Evolutionary conservation across 2,329 filamentous ascomycete genomes (phyloP).

Genomic region (Botrytis porri): DNA sequence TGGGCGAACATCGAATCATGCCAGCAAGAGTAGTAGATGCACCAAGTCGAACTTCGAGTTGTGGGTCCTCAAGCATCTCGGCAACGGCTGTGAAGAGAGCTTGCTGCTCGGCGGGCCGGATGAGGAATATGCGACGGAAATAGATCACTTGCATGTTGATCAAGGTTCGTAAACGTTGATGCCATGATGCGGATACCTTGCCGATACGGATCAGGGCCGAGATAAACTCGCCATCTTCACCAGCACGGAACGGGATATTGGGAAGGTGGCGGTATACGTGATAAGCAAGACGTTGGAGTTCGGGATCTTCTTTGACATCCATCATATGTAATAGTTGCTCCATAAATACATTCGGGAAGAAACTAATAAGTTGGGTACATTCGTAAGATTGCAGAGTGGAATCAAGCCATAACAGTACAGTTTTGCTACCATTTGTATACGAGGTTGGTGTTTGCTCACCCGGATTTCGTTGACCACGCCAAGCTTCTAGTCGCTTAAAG

Average conservation of each 20-base stretch:
- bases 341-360: constrained; percentile 87
- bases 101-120: constrained; percentile 70
- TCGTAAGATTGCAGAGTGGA: constrained; percentile 86
- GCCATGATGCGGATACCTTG: constrained; percentile 81
- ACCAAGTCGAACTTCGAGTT: constrained; percentile 90
- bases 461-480: constrained; percentile 78
- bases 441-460: constrained; percentile 91
- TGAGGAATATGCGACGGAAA: constrained; percentile 91
- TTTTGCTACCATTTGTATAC: constrained; percentile 96
- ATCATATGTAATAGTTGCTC: constrained; percentile 98
- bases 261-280: constrained; percentile 95
- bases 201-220: constrained; percentile 84
- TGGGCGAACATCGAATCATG: constrained; percentile 95
- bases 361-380: constrained; percentile 83
- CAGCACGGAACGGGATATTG: constrained; percentile 87
- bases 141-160: constrained; percentile 99
- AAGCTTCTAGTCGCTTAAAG: constrained; percentile 77
- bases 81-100: constrained; percentile 89
- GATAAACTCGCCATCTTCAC: constrained; percentile 83
- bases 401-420: constrained; percentile 92
- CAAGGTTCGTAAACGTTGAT: constrained; percentile 88
- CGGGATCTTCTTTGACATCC: constrained; percentile 98
- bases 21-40: constrained; percentile 91
- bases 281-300: constrained; percentile 90
- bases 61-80: constrained; percentile 85